These are phyloP conservation scores for Pyrenochaeta sp. DNA, from an alignment of 2,329 filamentous ascomycete genomes.

Conservation along the genomic window DNA sequence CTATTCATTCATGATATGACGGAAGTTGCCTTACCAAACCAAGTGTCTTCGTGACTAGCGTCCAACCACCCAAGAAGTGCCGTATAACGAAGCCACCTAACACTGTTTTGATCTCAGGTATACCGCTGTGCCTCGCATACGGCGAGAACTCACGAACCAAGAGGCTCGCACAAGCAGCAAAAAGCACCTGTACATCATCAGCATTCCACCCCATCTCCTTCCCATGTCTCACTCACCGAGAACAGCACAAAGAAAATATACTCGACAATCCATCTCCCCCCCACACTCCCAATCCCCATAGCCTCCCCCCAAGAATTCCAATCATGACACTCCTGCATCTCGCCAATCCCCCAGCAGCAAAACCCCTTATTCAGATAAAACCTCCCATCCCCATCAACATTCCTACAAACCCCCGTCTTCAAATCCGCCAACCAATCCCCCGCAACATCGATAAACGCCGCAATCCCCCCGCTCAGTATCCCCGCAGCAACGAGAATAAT, in stretches of 20 bases:
- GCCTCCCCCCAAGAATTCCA: constrained; percentile 88
- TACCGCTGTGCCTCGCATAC: constrained; percentile 93
- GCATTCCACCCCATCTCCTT: neutral
- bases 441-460: constrained; percentile 87
- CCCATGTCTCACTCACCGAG: constrained; percentile 66
- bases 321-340: constrained; percentile 79
- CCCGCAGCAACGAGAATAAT: constrained; percentile 86
- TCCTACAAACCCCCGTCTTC: constrained; percentile 87
- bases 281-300: constrained; percentile 69
- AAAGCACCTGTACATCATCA: constrained; percentile 66
- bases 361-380: constrained; percentile 94
- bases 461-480: constrained; percentile 81
- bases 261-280: constrained; percentile 81
- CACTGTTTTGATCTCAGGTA: constrained; percentile 97
- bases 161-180: constrained; percentile 78
- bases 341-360: constrained; percentile 87
- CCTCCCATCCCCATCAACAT: constrained; percentile 76
- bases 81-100: constrained; percentile 93
- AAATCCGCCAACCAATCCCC: constrained; percentile 94
- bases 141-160: constrained; percentile 85
- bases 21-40: constrained; percentile 70
- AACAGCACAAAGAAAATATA: constrained; percentile 88
- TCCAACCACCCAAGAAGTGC: constrained; percentile 87
- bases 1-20: constrained; percentile 21
- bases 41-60: constrained; percentile 85